Evolutionary conservation across 1,284 basidiomycete species (phyloP), one percentile per base, ranked within the genome.

Genomic region (Mycena sp.): DNA sequence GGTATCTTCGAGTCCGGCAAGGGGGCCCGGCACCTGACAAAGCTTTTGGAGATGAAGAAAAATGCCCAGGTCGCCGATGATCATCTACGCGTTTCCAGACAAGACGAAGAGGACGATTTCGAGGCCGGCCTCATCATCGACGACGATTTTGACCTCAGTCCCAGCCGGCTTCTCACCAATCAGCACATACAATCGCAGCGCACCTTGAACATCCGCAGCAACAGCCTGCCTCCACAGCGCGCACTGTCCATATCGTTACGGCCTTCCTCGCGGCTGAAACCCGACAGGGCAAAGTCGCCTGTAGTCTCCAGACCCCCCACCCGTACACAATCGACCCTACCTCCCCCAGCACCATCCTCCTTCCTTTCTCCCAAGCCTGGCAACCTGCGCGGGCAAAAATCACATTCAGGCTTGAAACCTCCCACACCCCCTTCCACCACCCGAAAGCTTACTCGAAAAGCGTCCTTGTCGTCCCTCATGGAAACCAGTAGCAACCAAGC

Each of bases 51-150:
- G 72, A 79, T 81, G 73, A 92, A 91, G 82, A 91, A 90, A 81
- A 87, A 85, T 71, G 80, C 82, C 9, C 80, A 81, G 19, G 72
- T 80, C 51, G 73, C 77, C 23, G 83, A 82, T 63, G 82, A 82
- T 50, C 80, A 76, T 16, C 73, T 83, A 69, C 89, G 87, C 69
- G 72, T 85, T 16, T 78, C 85, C 16, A 83, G 78, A 61, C 84
- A 86, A 14, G 85, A 91, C 73, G 86, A 87, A 14, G 91, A 93
- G 70, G 92, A 93, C 65, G 89, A 93, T 73, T 93, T 92, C 66
- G 92, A 94, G 76, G 85, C 85, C 67, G 93, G 92, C 26, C 86
- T 94, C 55, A 84, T 93, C 67, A 89, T 94, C 70, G 87, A 89
- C 70, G 90, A 92, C 63, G 92, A 92, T 72, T 85, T 85, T 58